A percentile compares a stretch with the other conserved stretches of the same genome.
Evolutionary conservation across 768 basidiomycete species (phyloP).

Genomic region (Lactifluus piperatus): DNA sequence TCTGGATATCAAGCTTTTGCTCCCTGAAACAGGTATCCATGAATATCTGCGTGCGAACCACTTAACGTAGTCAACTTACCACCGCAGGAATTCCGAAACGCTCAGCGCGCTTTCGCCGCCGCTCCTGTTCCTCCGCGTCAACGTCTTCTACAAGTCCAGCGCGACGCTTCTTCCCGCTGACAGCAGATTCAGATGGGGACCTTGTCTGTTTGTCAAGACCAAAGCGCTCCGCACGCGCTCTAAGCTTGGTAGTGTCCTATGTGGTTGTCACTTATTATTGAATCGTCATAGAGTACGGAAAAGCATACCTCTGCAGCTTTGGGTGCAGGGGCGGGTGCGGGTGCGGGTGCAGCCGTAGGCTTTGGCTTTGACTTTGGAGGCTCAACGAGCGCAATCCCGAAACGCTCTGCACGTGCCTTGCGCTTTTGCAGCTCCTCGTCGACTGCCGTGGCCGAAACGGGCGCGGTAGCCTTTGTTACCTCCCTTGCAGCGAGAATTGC

Average conservation of each 20-base stretch:
- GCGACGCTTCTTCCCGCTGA: slow-evolving; percentile 25
- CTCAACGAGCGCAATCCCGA: slow-evolving; percentile 54
- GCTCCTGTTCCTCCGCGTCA: slow-evolving; percentile 17
- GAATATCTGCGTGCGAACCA: background rate
- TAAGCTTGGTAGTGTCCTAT: slow-evolving; percentile 35
- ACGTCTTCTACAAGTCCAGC: slow-evolving; percentile 33
- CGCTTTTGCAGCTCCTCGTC: slow-evolving; percentile 51
- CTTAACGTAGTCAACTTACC: background rate
- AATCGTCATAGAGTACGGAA: background rate
- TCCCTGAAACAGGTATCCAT: background rate
- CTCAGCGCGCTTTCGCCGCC: slow-evolving; percentile 18
- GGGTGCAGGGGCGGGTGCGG: slow-evolving; percentile 17
- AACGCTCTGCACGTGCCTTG: slow-evolving; percentile 56
- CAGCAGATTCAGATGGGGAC: background rate
- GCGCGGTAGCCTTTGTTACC: background rate
- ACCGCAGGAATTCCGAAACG: slow-evolving; percentile 13
- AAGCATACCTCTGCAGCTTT: slow-evolving; percentile 6
- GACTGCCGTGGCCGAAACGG: slow-evolving; percentile 19
- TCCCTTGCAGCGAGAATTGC: background rate
- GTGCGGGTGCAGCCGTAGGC: slow-evolving; percentile 9
- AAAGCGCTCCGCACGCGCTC: slow-evolving; percentile 49
- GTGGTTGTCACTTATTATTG: background rate
- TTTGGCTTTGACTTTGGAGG: slow-evolving; percentile 28
- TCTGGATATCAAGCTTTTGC: slow-evolving; percentile 6
- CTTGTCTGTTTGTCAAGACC: slow-evolving; percentile 24